Base-by-base conservation (phyloP, 345 rosid genomes). In the Chamaenerion angustifolium region DNA sequence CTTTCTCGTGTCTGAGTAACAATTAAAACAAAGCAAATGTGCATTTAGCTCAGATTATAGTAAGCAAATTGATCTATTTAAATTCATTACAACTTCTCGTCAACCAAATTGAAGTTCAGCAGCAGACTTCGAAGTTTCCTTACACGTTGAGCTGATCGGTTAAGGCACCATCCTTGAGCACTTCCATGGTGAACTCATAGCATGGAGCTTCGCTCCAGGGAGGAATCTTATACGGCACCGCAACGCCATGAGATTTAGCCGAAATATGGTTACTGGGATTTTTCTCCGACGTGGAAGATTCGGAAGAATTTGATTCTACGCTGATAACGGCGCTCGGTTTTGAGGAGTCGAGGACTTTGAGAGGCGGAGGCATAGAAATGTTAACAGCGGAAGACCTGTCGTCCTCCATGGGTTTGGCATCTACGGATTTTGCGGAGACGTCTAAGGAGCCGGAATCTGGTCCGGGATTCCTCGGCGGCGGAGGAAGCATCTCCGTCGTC, bases 131-230 rank as follows among this genome's bases (percentile, higher is more conserved):
- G 4, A 12, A 15, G 2, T 17, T n/a, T 48, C 56, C 72, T 66
- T 64, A 90, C 96, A 82, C 71, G 48, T 77, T 56, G 11, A 80
- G 67, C 57, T 70, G 70, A 12, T 80, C 78, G 13, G 87, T 59
- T 46, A 92, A 76, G 65, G 80, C 65, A 41, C 98, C 98, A 54
- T 92, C 96, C 45, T 80, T 87, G 61, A 87, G 90, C 10, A 92
- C 76, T 73, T 92, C 95, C 10, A 92, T 62, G 54, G 42, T 72
- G 58, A 82, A 92, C 12, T 52, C 50, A 40, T 92, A 86, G 52
- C 69, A 47, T 4, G 94, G 95, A 8, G 84, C 72, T 2, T 81
- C 93, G 64, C 95, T 84, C 96, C 98, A 92, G 48, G 76, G 82
- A 31, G 98, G 98, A 18, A 87, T 77, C 52, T 71, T 65, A 70